Conservation (phyloP, 2,329 filamentous ascomycete species). For the Conoideocrella luteorostrata region DNA sequence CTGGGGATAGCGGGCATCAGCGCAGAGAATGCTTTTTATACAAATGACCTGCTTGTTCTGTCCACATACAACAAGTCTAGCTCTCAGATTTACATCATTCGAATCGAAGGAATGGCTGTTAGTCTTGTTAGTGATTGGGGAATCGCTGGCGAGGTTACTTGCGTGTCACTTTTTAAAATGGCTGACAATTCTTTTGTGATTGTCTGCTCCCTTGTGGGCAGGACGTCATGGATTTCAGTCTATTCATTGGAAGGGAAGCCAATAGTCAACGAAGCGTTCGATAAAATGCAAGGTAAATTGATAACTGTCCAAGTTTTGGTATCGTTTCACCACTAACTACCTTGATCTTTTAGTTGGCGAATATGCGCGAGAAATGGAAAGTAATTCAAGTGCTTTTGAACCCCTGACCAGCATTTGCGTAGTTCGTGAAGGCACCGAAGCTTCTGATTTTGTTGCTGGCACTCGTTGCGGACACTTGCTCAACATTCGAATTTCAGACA, state of each 20-base stretch:
- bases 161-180: slow-evolving; percentile 30
- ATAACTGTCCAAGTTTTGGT: no score
- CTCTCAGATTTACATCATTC: slow-evolving; percentile 35
- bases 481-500: slow-evolving; percentile 25
- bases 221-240: slow-evolving; percentile 26
- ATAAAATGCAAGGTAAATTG: slow-evolving; percentile 6
- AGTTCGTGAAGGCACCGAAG: slow-evolving; percentile 20
- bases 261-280: slow-evolving; percentile 12
- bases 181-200: slow-evolving; percentile 21
- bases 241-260: slow-evolving; percentile 20
- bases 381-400: slow-evolving; percentile 20
- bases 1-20: slow-evolving; percentile 19
- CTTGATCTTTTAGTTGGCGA: not conserved
- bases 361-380: not conserved
- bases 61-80: slow-evolving; percentile 30
- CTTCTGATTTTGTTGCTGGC: slow-evolving; percentile 34
- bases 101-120: slow-evolving; percentile 27
- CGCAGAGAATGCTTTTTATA: slow-evolving; percentile 38
- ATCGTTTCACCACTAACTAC: no score
- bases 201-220: slow-evolving; percentile 27
- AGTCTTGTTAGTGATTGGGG: slow-evolving; percentile 23
- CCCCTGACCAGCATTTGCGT: slow-evolving; percentile 40
- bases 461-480: slow-evolving; percentile 47
- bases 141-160: slow-evolving; percentile 43
- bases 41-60: slow-evolving; percentile 33